These are phyloP conservation scores for Taiozyma sp. DNA, from an alignment of 1,139 yeast genomes.

Conservation along the genomic window DNA sequence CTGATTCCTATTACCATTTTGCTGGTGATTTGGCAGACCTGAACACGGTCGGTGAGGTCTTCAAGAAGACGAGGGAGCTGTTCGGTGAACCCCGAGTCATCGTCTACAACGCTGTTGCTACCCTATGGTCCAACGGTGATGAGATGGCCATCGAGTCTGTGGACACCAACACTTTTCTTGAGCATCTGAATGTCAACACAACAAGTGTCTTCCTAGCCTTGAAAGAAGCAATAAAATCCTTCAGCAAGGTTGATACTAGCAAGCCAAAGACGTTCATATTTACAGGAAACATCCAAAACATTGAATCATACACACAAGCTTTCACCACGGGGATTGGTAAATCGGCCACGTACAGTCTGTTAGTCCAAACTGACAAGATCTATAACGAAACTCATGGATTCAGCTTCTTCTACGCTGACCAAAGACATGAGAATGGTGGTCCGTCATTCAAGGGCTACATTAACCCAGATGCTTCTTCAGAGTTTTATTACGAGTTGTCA, in stretches of 20 bases:
- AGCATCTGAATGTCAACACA: background rate
- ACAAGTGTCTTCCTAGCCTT: background rate
- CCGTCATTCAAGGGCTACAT: background rate
- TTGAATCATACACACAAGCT: background rate
- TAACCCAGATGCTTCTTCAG: conserved; percentile 3
- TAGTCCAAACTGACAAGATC: background rate
- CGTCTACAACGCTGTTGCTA: conserved; percentile 4
- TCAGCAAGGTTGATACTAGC: background rate
- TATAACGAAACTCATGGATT: background rate
- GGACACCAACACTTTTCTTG: background rate
- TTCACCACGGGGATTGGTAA: conserved; percentile 3
- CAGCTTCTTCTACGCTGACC: conserved; percentile 3
- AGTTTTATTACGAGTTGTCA: conserved; percentile 4
- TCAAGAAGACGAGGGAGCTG: conserved; percentile 1
- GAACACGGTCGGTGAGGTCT: background rate
- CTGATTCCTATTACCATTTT: conserved; percentile 1
- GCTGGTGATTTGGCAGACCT: conserved; percentile 1
- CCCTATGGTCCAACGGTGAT: background rate
- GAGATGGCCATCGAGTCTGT: background rate
- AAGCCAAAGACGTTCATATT: conserved; percentile 5
- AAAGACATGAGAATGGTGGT: conserved; percentile 2
- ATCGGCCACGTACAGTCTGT: background rate
- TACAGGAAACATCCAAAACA: conserved; percentile 4
- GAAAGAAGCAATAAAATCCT: background rate
- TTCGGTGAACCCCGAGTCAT: conserved; percentile 5